A percentile compares a stretch with the other conserved stretches of the same genome.
Conservation (phyloP, 2,329 filamentous ascomycete species). For the Neophaeococcomyces aloes region DNA sequence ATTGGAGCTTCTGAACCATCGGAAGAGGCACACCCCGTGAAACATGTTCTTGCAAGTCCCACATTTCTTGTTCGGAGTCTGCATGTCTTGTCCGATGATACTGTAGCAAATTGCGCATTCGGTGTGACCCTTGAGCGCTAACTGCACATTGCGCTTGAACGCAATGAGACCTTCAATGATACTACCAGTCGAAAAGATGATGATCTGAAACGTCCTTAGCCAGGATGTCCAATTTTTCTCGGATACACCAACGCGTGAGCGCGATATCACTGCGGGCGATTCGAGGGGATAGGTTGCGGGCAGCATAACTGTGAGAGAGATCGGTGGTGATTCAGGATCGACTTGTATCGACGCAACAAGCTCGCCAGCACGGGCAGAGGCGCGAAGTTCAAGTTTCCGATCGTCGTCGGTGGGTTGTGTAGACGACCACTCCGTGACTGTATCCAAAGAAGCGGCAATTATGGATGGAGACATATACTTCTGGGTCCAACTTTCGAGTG, state of each 20-base stretch:
- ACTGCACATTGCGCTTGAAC: slow-evolving; percentile 77
- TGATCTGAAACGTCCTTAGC: slow-evolving; percentile 80
- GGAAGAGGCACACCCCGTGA: slow-evolving; percentile 80
- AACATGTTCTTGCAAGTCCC: slow-evolving; percentile 89
- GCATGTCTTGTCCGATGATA: slow-evolving; percentile 79
- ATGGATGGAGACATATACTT: slow-evolving; percentile 48
- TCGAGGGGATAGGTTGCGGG: slow-evolving; percentile 76
- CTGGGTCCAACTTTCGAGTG: slow-evolving; percentile 75
- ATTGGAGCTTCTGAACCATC: slow-evolving; percentile 94
- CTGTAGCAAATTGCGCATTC: slow-evolving; percentile 97
- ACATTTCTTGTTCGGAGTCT: slow-evolving; percentile 84
- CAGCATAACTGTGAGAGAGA: slow-evolving; percentile 69
- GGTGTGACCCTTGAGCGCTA: slow-evolving; percentile 79
- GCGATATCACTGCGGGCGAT: slow-evolving; percentile 61
- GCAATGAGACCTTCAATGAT: slow-evolving; percentile 77
- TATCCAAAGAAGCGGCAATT: slow-evolving; percentile 30
- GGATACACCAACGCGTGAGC: slow-evolving; percentile 75
- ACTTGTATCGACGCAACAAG: slow-evolving; percentile 76
- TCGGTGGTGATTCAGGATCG: slow-evolving; percentile 74
- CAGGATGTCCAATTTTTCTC: slow-evolving; percentile 90
- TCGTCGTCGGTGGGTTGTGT: slow-evolving; percentile 39
- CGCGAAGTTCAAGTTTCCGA: slow-evolving; percentile 52
- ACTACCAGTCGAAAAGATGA: slow-evolving; percentile 82
- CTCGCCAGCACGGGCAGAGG: slow-evolving; percentile 61
- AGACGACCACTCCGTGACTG: slow-evolving; percentile 32